Evolutionary conservation across 139 green algal genomes (phyloP).

Genomic region (Raphidocelis subcapitata): DNA sequence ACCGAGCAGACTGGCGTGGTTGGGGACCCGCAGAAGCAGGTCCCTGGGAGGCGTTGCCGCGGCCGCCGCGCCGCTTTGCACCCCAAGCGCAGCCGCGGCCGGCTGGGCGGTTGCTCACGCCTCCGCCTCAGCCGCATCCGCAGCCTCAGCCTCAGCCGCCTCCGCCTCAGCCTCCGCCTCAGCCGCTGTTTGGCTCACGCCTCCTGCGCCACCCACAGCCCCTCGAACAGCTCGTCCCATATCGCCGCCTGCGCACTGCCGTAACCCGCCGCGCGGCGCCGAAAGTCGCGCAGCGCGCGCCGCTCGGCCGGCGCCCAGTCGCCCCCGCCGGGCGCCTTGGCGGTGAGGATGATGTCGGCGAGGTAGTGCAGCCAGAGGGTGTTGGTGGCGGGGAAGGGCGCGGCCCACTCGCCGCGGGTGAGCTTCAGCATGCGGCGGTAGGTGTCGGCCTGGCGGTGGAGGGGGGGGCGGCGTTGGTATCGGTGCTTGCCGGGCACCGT

Average conservation of each 20-base stretch:
- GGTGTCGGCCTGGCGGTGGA: too few relatives aligned
- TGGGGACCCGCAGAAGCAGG: too few relatives aligned
- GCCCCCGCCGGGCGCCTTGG: slow-evolving; percentile 44
- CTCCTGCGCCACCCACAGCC: slow-evolving; percentile 19
- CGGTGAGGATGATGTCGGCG: slow-evolving; percentile 71
- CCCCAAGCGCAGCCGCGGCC: too few relatives aligned
- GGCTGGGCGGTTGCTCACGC: too few relatives aligned
- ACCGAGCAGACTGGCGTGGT: too few relatives aligned
- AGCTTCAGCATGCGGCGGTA: slow-evolving; percentile 84
- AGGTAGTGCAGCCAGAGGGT: slow-evolving; percentile 93
- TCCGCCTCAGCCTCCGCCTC: too few relatives aligned
- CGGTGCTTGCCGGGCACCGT: too few relatives aligned
- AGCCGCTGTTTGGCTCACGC: too few relatives aligned
- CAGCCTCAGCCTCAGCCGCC: too few relatives aligned
- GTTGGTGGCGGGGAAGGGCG: slow-evolving; percentile 80
- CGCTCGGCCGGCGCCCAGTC: slow-evolving; percentile 32
- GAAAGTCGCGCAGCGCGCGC: slow-evolving; percentile 48
- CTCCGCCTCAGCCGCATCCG: too few relatives aligned
- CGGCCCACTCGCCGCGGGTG: slow-evolving; percentile 66
- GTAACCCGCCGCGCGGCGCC: slow-evolving; percentile 37
- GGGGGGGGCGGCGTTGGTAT: background rate
- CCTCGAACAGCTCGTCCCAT: slow-evolving; percentile 72
- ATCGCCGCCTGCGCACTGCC: slow-evolving; percentile 53
- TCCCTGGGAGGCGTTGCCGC: too few relatives aligned
- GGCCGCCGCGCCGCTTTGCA: too few relatives aligned